Evolutionary conservation across 208 protist genomes (phyloP).

Genomic region (Wallacemonas sp.): DNA sequence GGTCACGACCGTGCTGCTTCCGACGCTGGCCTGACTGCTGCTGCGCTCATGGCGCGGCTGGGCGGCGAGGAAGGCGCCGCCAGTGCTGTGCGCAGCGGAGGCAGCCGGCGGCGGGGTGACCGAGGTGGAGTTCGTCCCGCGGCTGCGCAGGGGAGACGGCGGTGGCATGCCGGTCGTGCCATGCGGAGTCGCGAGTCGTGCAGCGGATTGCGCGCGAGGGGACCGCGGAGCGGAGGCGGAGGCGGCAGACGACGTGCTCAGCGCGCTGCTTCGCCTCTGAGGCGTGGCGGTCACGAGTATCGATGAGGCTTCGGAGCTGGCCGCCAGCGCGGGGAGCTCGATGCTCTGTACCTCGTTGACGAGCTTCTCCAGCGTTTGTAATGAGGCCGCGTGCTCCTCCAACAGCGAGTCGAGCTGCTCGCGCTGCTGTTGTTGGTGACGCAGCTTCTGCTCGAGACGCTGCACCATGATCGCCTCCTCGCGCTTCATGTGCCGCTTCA

Average conservation of each 20-base stretch:
- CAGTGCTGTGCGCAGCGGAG: not conserved
- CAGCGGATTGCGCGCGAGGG: not conserved
- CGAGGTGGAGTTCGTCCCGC: too few relatives aligned
- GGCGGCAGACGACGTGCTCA: not conserved
- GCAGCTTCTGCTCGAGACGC: conserved; percentile 42
- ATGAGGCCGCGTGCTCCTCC: conserved; percentile 46
- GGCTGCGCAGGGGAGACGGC: too few relatives aligned
- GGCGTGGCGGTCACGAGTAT: not conserved
- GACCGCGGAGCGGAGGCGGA: not conserved
- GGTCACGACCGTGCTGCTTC: conserved; percentile 20
- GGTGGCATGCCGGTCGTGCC: too few relatives aligned
- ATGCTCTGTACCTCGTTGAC: conserved; percentile 58
- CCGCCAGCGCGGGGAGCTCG: not conserved
- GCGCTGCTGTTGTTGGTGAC: conserved; percentile 49
- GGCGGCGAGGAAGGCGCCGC: not conserved
- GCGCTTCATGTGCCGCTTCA: conserved; percentile 45
- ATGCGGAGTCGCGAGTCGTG: not conserved
- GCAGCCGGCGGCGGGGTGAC: not conserved
- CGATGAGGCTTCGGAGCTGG: not conserved
- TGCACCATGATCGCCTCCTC: conserved; percentile 60
- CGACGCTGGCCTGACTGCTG: conserved; percentile 26
- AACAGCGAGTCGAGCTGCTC: conserved; percentile 51
- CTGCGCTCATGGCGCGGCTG: conserved; percentile 26
- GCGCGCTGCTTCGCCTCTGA: not conserved
- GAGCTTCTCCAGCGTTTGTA: conserved; percentile 69